phyloP scores from a whole-genome alignment of 169 alveolate genomes.

The Miamiensis avidus region DNA sequence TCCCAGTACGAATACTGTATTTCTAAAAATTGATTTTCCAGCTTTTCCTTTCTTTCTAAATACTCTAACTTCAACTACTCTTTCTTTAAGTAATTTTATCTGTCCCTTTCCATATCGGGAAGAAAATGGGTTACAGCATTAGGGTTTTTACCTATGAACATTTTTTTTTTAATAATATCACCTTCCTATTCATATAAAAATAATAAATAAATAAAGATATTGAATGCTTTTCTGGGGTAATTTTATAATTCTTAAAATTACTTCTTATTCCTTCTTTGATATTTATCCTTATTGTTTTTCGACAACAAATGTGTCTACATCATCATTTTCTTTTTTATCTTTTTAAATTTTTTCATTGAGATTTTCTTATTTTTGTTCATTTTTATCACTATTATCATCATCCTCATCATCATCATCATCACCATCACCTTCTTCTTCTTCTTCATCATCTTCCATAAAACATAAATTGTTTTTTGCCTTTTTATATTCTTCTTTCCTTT shows the following conservation, averaged over 20 bases:
- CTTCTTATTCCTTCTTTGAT: no score
- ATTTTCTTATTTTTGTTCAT: not conserved
- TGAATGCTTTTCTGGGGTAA: no score
- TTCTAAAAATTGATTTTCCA: not conserved
- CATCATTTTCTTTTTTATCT: not conserved
- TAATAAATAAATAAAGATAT: no score
- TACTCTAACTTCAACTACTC: not conserved
- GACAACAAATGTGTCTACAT: not conserved
- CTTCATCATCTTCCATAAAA: not conserved
- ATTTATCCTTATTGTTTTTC: not conserved
- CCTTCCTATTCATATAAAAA: not conserved
- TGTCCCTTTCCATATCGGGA: not conserved
- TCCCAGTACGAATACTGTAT: not conserved
- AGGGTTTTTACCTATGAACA: not conserved
- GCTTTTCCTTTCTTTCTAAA: not conserved
- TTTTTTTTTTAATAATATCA: not conserved
- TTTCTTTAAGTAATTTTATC: not conserved
- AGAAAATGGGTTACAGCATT: not conserved
- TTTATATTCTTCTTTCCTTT: not conserved
- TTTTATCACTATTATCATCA: not conserved
- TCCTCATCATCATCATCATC: not conserved
- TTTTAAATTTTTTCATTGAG: no score
- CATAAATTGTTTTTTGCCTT: not conserved
- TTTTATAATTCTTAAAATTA: no score
- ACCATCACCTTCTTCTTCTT: not conserved